phyloP scores from a whole-genome alignment of 164 flowering plant species.

The Vitis rupestris region DNA sequence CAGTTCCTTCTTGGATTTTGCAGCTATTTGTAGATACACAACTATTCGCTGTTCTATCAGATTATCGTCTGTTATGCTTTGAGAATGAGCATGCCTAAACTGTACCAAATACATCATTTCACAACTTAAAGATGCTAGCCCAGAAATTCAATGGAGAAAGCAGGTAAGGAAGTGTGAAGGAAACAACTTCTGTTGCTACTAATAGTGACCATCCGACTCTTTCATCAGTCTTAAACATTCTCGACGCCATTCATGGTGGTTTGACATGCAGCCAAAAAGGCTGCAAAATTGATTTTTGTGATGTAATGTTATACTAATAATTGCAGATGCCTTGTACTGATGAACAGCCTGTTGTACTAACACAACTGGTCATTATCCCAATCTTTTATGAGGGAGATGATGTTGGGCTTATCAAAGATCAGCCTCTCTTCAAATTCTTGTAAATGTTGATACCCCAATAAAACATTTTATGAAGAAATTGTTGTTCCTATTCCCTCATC shows the following conservation, averaged over 20 bases:
- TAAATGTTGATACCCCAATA: slow-evolving; percentile 2
- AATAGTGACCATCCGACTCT: background rate
- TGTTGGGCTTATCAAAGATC: background rate
- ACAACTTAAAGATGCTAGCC: background rate
- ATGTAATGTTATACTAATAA: background rate
- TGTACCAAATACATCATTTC: background rate
- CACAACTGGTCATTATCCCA: slow-evolving; percentile 10
- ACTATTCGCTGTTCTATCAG: slow-evolving; percentile 71
- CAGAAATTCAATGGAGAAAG: background rate
- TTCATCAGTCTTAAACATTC: background rate
- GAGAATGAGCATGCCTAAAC: slow-evolving; percentile 45
- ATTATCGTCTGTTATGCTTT: slow-evolving; percentile 58
- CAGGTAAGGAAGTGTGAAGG: background rate
- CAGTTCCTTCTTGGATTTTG: slow-evolving; percentile 17
- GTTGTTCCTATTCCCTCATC: too few relatives aligned
- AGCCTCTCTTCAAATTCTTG: background rate
- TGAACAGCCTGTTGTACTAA: background rate
- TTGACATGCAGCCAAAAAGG: background rate
- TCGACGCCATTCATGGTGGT: background rate
- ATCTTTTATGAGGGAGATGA: background rate
- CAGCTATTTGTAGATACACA: slow-evolving; percentile 92
- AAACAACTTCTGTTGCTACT: background rate
- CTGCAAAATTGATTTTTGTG: background rate
- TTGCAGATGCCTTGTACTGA: background rate
- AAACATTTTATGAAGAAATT: background rate